A percentile compares a stretch with the other conserved stretches of the same genome.
phyloP scores from a whole-genome alignment of 2,329 filamentous ascomycete species.

The Xylariaceae sp. region DNA sequence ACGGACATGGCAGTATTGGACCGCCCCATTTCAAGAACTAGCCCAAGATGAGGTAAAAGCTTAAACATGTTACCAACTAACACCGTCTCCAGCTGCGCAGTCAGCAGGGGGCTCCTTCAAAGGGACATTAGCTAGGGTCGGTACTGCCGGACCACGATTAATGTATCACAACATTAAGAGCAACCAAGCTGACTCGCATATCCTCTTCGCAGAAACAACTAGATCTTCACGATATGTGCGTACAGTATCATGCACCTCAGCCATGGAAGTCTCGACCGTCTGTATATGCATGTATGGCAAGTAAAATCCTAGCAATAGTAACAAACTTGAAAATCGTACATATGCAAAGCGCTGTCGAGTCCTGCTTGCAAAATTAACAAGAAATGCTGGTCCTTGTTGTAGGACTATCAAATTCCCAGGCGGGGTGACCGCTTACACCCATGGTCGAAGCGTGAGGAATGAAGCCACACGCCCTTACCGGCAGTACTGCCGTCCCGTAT shows the following conservation, averaged over 20 bases:
- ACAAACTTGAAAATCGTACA: no score
- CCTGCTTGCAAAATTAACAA: no score
- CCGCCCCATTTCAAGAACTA: neutral
- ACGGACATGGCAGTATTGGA: neutral
- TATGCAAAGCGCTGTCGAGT: no score
- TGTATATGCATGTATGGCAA: no score
- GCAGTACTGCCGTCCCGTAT: neutral
- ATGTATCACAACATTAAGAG: neutral
- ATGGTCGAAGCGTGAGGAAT: constrained; percentile 6
- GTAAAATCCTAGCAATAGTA: no score
- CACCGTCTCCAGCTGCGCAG: neutral
- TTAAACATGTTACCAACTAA: neutral
- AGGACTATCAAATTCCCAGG: neutral
- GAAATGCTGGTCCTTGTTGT: no score
- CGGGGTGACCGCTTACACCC: constrained; percentile 13
- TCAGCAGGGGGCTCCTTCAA: neutral
- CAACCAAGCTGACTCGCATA: neutral
- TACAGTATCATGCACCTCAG: no score
- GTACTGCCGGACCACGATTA: neutral
- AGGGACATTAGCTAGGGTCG: neutral
- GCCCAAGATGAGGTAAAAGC: neutral
- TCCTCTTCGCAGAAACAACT: neutral
- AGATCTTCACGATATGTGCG: neutral
- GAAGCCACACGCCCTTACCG: constrained; percentile 1
- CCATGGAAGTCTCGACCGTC: no score